Evolutionary conservation across 352 stramenopile genomes (phyloP).

Genomic region (Phytophthora kernoviae): DNA sequence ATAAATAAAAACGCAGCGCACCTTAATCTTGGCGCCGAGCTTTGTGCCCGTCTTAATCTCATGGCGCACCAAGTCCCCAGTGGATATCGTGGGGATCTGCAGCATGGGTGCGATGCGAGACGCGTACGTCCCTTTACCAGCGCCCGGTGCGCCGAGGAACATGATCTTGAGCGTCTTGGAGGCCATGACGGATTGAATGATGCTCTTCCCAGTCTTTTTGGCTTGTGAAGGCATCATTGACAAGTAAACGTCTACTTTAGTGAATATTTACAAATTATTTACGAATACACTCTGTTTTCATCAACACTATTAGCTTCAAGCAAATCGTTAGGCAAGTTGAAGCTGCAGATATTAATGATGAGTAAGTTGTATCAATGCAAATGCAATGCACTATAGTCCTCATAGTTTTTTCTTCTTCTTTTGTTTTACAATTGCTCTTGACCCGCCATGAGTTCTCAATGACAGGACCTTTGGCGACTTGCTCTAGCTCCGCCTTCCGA

Average conservation of each 20-base stretch:
- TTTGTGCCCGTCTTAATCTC: constrained; percentile 85
- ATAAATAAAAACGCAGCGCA: constrained; percentile 8
- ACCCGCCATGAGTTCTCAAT: constrained; percentile 13
- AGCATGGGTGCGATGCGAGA: constrained; percentile 85
- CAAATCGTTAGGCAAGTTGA: too few relatives aligned
- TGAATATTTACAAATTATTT: too few relatives aligned
- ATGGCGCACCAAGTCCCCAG: constrained; percentile 86
- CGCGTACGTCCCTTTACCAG: constrained; percentile 92
- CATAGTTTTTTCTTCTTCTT: too few relatives aligned
- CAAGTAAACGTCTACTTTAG: too few relatives aligned
- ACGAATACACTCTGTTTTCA: too few relatives aligned
- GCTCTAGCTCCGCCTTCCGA: neutral
- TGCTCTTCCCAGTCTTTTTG: neutral
- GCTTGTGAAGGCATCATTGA: too few relatives aligned
- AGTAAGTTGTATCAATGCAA: too few relatives aligned
- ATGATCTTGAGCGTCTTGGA: constrained; percentile 79
- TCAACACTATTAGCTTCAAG: too few relatives aligned
- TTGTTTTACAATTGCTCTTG: too few relatives aligned
- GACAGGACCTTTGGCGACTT: neutral
- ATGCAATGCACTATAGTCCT: too few relatives aligned
- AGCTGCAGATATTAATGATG: too few relatives aligned
- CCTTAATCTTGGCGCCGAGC: constrained; percentile 81
- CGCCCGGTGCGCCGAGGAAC: constrained; percentile 90
- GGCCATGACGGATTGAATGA: constrained; percentile 30
- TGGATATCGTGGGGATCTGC: constrained; percentile 90